Evolutionary conservation across 2,329 filamentous ascomycete genomes (phyloP), one percentile per base, ranked within the genome.

Genomic region (Cladosporium sp.): DNA sequence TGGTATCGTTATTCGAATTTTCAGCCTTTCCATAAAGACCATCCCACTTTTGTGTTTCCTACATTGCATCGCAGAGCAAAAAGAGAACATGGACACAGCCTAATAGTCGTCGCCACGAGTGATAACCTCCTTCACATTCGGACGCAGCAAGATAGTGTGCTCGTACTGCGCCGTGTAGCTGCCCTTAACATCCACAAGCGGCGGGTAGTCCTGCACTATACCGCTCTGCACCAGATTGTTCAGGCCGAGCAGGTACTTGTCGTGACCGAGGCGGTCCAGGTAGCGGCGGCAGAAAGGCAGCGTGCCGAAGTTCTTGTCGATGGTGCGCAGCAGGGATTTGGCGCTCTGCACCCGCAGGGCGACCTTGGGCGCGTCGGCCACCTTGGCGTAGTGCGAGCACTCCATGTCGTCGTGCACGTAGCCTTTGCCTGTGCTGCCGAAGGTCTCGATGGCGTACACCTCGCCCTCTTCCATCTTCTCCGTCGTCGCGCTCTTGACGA

Each of bases 161-260:
- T 85, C 82, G 61, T 80, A 85, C 58, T 85, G 83, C 8, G 82
- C 82, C 4, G 78, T 76, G 61, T 83, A 84, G 1, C 80, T 83
- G 2, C 81, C 82, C 55, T 75, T 71, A 37, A 79, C 63, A 56
- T 85, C 82, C 29, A 74, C 68, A 20, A 85, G 67, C 1, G 82
- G 82, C 12, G 68, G 67, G 59, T 85, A 81, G 3, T 72, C 64
- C 37, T 84, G 76, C 3, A 85, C 68, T 17, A 85, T 72, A 1
- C 80, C 82, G 47, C 78, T 72, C 6, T 75, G 72, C 1, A 83
- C 73, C 19, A 85, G 71, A 32, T 71, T 75, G 51, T 82, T 82
- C 65, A 85, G 70, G 1, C 80, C 82, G 1, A 79, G 73, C 43
- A 82, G 64, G 56, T 85, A 85, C 27, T 75, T 73, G 39, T 83